phyloP scores from a whole-genome alignment of 768 basidiomycete genomes.

The Termitomyces titanicus region DNA sequence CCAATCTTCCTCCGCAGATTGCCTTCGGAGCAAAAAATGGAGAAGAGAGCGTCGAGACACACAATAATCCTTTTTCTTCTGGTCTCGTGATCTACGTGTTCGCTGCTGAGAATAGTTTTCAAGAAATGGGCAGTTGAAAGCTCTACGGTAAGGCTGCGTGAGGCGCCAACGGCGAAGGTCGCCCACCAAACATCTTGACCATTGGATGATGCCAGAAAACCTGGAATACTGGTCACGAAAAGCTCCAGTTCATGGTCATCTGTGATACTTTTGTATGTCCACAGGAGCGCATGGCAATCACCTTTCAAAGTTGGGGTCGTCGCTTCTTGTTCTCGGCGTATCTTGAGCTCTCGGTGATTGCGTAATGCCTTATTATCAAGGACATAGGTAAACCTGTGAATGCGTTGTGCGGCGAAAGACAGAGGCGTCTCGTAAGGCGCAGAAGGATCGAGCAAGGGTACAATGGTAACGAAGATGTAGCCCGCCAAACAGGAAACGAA shows the following conservation, averaged over 20 bases:
- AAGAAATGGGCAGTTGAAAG: neutral
- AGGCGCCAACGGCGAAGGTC: neutral
- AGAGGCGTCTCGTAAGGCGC: constrained; percentile 8
- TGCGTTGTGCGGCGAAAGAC: neutral
- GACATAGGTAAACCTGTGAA: neutral
- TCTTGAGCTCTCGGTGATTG: neutral
- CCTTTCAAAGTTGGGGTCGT: neutral
- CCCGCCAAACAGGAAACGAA: neutral
- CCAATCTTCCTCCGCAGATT: neutral
- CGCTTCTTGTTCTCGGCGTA: neutral
- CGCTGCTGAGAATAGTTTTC: neutral
- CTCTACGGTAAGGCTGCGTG: neutral
- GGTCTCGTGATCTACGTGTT: neutral
- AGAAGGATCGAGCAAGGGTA: constrained; percentile 2
- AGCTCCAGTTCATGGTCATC: constrained; percentile 1
- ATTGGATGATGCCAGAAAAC: neutral
- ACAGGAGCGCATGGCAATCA: constrained; percentile 1
- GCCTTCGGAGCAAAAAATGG: neutral
- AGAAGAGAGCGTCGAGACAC: constrained; percentile 3
- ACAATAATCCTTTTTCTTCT: neutral
- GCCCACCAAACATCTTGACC: neutral
- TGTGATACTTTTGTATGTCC: constrained; percentile 4
- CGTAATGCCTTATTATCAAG: too few species aligned
- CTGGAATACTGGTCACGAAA: constrained; percentile 5
- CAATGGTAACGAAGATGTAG: neutral